Conservation (phyloP, 768 basidiomycete genomes). For the Termitomyces heimii region DNA sequence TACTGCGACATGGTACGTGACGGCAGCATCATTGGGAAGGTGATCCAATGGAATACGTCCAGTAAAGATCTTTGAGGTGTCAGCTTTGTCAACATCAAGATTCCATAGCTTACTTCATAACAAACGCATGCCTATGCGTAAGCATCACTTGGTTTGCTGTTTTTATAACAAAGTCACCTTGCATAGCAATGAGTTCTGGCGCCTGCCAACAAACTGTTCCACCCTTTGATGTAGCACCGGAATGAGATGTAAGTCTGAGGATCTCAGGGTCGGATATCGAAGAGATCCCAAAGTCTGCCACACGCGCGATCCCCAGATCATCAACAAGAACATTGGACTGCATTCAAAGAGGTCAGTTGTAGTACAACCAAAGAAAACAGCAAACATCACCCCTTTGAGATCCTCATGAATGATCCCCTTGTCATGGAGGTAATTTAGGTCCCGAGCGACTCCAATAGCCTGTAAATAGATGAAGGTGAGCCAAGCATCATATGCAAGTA, state of each 20-base stretch:
- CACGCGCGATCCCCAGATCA: neutral
- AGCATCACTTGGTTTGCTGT: neutral
- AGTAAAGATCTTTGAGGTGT: neutral
- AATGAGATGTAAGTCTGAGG: neutral
- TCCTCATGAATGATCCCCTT: neutral
- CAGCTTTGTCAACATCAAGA: neutral
- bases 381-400: neutral
- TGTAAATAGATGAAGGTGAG: neutral
- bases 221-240: neutral
- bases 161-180: neutral
- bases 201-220: neutral
- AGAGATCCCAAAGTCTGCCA: neutral
- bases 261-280: neutral
- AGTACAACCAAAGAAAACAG: neutral
- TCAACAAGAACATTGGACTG: neutral
- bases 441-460: neutral
- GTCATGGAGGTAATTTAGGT: neutral
- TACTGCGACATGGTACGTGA: neutral
- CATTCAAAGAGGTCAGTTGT: neutral
- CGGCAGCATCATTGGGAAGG: neutral
- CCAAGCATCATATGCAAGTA: neutral
- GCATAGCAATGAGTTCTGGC: neutral
- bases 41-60: neutral
- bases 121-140: neutral
- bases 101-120: neutral